Conservation (phyloP, 75 land plant species). For the Cupressus sempervirens region DNA sequence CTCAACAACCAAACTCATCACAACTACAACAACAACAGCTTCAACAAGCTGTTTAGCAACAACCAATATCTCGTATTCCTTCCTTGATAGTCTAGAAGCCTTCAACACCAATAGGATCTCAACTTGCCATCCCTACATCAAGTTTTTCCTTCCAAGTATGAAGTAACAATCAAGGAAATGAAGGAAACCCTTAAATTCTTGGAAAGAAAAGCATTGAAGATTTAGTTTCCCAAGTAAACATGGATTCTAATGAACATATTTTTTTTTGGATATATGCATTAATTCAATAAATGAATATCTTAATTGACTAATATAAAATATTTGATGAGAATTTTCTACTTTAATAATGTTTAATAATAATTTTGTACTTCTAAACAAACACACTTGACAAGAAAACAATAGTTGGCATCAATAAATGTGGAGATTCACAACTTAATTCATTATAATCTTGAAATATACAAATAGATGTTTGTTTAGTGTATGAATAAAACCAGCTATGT, state of each 20-base stretch:
- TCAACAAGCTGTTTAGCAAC: conserved; percentile 27
- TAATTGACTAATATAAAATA: not conserved
- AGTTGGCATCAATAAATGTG: not conserved
- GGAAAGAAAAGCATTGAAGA: conserved; percentile 87
- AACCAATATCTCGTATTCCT: conserved; percentile 26
- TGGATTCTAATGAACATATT: not conserved
- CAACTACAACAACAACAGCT: conserved; percentile 17
- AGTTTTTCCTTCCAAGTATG: conserved; percentile 41
- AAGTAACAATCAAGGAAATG: conserved; percentile 50
- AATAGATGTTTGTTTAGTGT: not conserved
- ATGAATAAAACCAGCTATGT: no score
- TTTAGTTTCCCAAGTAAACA: conserved; percentile 68
- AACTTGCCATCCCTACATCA: conserved; percentile 43
- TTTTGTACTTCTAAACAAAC: not conserved
- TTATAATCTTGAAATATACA: no score
- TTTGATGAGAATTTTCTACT: not conserved
- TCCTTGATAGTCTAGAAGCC: conserved; percentile 43
- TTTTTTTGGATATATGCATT: not conserved
- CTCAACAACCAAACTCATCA: conserved; percentile 22
- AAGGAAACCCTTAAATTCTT: conserved; percentile 54
- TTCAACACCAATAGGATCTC: conserved; percentile 38
- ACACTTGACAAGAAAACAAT: not conserved
- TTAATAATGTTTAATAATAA: not conserved
- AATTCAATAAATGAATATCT: not conserved
- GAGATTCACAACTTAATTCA: not conserved